These are phyloP conservation scores for Neonectria ditissima DNA, from an alignment of 2,329 filamentous ascomycete genomes.

Conservation along the genomic window DNA sequence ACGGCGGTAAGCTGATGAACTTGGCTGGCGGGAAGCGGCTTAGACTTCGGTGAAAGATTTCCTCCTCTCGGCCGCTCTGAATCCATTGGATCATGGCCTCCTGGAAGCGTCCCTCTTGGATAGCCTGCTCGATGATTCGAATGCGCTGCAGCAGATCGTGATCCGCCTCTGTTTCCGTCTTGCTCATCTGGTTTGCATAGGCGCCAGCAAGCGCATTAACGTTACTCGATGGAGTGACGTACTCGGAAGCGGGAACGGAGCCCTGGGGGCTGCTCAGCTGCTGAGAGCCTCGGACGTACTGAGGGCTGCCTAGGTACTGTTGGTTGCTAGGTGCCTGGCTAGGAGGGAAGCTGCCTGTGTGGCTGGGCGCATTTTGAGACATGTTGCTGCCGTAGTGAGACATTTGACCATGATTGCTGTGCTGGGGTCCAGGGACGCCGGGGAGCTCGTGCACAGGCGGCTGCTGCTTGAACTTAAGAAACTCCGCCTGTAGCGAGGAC, in stretches of 20 bases:
- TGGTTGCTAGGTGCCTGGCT: slow-evolving; percentile 51
- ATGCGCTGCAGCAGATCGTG: slow-evolving; percentile 68
- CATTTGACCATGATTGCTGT: slow-evolving; percentile 37
- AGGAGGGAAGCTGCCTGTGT: slow-evolving; percentile 47
- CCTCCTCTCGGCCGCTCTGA: slow-evolving; percentile 71
- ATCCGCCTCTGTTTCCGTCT: slow-evolving; percentile 52
- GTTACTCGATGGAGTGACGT: slow-evolving; percentile 47
- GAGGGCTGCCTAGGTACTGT: slow-evolving; percentile 51
- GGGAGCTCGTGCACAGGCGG: slow-evolving; percentile 58
- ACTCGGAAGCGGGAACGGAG: slow-evolving; percentile 50
- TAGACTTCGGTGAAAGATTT: slow-evolving; percentile 67
- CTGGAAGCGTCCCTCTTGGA: slow-evolving; percentile 71
- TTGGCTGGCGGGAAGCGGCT: slow-evolving; percentile 53
- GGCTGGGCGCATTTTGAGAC: slow-evolving; percentile 36
- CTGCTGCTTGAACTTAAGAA: slow-evolving; percentile 68
- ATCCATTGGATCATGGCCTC: slow-evolving; percentile 75
- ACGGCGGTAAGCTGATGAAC: slow-evolving; percentile 68
- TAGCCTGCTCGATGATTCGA: slow-evolving; percentile 69
- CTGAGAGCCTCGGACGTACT: slow-evolving; percentile 52
- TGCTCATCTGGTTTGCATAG: slow-evolving; percentile 51
- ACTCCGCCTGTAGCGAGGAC: slow-evolving; percentile 74
- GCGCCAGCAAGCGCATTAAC: slow-evolving; percentile 51
- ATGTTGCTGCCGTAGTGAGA: slow-evolving; percentile 45
- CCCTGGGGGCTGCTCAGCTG: slow-evolving; percentile 50
- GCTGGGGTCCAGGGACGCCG: slow-evolving; percentile 42